Evolutionary conservation across 495 filamentous ascomycete genomes (phyloP).

Genomic region (Penicillium egyptiacum): DNA sequence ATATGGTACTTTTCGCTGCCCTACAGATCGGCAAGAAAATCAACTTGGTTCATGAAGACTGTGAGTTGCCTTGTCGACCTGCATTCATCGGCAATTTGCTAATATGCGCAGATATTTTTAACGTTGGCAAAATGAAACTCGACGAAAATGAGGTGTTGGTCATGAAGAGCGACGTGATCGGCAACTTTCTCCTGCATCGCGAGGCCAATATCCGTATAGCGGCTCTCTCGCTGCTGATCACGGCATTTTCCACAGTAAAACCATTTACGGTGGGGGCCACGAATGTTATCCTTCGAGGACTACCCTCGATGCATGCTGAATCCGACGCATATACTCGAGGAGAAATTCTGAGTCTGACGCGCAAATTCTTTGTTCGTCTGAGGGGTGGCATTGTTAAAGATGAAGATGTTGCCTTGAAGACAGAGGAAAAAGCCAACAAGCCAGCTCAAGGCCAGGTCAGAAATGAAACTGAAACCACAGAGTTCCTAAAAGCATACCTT

Average conservation of each 20-base stretch:
- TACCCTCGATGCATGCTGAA: conserved; percentile 73
- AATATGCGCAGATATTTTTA: conserved; percentile 32
- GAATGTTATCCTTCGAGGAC: conserved; percentile 55
- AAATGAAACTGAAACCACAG: conserved; percentile 47
- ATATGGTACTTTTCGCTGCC: conserved; percentile 63
- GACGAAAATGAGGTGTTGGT: conserved; percentile 25
- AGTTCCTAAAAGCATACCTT: conserved; percentile 69
- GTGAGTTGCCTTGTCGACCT: conserved; percentile 44
- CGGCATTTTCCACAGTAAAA: conserved; percentile 65
- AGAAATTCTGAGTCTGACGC: conserved; percentile 67
- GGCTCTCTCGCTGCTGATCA: conserved; percentile 71
- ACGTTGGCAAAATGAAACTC: conserved; percentile 19
- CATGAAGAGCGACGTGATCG: conserved; percentile 44
- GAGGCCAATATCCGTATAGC: conserved; percentile 65
- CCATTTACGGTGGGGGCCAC: conserved; percentile 63
- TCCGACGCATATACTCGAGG: conserved; percentile 80
- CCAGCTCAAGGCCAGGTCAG: conserved; percentile 16
- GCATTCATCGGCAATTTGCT: conserved; percentile 4
- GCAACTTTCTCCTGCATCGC: conserved; percentile 61
- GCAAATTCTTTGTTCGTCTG: conserved; percentile 66
- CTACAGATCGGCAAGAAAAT: conserved; percentile 78
- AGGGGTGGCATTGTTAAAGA: conserved; percentile 38
- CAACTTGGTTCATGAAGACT: conserved; percentile 70
- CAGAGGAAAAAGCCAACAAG: conserved; percentile 13
- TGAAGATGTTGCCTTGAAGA: conserved; percentile 17